Evolutionary conservation across 176 grass and related monocot genomes (phyloP).

Genomic region (Triticum turgidum): DNA sequence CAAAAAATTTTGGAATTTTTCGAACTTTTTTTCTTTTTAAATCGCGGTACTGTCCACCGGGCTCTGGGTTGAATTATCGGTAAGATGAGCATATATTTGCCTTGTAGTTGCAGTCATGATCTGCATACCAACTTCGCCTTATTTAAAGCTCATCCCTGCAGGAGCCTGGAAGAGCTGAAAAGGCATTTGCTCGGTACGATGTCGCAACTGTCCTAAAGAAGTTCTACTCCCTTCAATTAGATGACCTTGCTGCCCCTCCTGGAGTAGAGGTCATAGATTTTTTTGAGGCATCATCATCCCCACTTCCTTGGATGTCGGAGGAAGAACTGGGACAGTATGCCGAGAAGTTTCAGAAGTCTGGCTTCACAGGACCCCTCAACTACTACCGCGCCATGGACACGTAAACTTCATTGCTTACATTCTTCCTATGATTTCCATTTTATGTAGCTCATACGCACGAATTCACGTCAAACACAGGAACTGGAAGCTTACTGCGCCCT

Average conservation of each 20-base stretch:
- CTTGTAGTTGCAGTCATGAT: background rate
- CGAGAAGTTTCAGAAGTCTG: slow-evolving; percentile 60
- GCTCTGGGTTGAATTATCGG: too few species aligned
- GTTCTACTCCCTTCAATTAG: slow-evolving; percentile 44
- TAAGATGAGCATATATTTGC: background rate
- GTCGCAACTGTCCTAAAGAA: slow-evolving; percentile 55
- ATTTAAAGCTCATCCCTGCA: slow-evolving; percentile 12
- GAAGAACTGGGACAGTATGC: slow-evolving; percentile 52
- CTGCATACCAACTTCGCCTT: background rate
- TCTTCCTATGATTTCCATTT: background rate
- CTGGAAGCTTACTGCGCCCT: slow-evolving; percentile 50
- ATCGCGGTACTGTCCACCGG: too few species aligned
- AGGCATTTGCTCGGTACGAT: slow-evolving; percentile 48
- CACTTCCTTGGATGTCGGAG: slow-evolving; percentile 51
- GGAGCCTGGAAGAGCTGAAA: slow-evolving; percentile 68
- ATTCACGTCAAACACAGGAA: slow-evolving; percentile 39
- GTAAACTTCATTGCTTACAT: slow-evolving; percentile 4
- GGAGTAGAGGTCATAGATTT: slow-evolving; percentile 75
- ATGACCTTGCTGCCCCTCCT: slow-evolving; percentile 40
- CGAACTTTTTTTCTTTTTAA: too few species aligned
- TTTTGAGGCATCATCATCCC: slow-evolving; percentile 35
- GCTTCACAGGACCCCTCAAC: slow-evolving; percentile 72
- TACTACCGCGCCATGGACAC: slow-evolving; percentile 57
- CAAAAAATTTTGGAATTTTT: too few species aligned
- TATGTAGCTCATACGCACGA: background rate